Evolutionary conservation across 805 yeast genomes (phyloP), one percentile per base, ranked within the genome.

Genomic region (Candida nemodendra): DNA sequence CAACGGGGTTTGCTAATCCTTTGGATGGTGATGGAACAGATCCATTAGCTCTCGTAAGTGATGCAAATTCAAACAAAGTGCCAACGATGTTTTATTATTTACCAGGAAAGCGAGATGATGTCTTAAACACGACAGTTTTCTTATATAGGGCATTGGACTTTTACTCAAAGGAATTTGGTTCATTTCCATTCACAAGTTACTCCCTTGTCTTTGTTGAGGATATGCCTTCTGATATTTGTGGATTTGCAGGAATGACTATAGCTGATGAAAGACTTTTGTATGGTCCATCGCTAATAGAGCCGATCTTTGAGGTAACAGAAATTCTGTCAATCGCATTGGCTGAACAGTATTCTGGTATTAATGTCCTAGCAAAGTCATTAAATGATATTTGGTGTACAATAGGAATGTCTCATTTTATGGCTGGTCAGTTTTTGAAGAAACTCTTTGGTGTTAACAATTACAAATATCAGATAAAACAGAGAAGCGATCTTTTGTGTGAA

Each of bases 331-430:
- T 78, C 39, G 80, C 86, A 0, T 61, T 93, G 15, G 84, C 98
- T 0, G 74, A 78, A 4, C 99, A 93, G 59, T 93, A 97, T 95
- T 77, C 95, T 0, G 96, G 97, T 13, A 81, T 93, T 24, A 87
- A 86, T 57, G 87, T 93, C 14, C 81, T 88, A 3, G 96, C 98
- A 0, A 74, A 73, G 37, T 73, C 80, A 1, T 74, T 80, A 56
- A 78, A 84, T 49, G 96, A 93, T 59, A 48, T 86, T 5, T 93
- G 99, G 99, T 76, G 91, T 46, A 83, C 90, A 2, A 64, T 84
- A 19, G 99, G 98, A 3, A 79, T 93, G 42, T 74, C 95, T 0
- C 75, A 79, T 24, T 91, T 72, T 57, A 91, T 93, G 95, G 75
- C 91, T 0, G 66, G 76, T 18, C 83, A 81, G 49, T 85, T 86